A percentile compares a stretch with the other conserved stretches of the same genome.
phyloP scores from a whole-genome alignment of 2,329 filamentous ascomycete genomes.

The Alternaria infectoria region DNA sequence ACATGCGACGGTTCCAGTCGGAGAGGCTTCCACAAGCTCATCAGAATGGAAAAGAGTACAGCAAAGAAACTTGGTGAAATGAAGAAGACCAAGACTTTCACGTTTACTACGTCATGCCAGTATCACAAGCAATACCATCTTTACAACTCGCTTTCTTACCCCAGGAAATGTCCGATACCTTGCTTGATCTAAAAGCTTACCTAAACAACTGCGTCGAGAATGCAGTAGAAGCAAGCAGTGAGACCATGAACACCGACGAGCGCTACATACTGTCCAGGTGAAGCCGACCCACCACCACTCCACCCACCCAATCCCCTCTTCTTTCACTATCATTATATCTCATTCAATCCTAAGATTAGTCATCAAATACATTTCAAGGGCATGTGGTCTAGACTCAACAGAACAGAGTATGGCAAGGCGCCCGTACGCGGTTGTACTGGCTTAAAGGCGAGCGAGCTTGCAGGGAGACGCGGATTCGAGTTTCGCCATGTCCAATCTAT shows the following conservation, averaged over 20 bases:
- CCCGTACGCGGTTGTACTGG: too few relatives aligned
- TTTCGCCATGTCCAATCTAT: not conserved
- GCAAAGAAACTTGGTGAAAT: not conserved
- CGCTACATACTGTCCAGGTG: not conserved
- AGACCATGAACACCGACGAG: not conserved
- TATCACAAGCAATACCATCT: not conserved
- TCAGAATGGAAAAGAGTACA: not conserved
- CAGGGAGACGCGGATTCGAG: not conserved
- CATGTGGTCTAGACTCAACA: not conserved
- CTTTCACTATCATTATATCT: not conserved
- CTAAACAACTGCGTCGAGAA: not conserved
- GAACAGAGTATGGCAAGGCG: not conserved
- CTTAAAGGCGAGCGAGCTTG: too few relatives aligned
- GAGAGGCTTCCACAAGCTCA: not conserved
- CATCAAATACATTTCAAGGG: not conserved
- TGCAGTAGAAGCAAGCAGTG: not conserved
- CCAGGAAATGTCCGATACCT: not conserved
- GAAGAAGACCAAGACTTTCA: not conserved
- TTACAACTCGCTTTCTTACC: rapidly evolving
- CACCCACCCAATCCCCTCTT: not conserved
- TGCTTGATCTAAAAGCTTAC: not conserved
- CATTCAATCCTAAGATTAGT: not conserved
- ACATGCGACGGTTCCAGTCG: not conserved
- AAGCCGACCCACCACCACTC: not conserved
- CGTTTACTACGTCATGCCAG: rapidly evolving